Evolutionary conservation across 768 basidiomycete species (phyloP), one percentile per base, ranked within the genome.

Genomic region (Punctularia strigosozonata): DNA sequence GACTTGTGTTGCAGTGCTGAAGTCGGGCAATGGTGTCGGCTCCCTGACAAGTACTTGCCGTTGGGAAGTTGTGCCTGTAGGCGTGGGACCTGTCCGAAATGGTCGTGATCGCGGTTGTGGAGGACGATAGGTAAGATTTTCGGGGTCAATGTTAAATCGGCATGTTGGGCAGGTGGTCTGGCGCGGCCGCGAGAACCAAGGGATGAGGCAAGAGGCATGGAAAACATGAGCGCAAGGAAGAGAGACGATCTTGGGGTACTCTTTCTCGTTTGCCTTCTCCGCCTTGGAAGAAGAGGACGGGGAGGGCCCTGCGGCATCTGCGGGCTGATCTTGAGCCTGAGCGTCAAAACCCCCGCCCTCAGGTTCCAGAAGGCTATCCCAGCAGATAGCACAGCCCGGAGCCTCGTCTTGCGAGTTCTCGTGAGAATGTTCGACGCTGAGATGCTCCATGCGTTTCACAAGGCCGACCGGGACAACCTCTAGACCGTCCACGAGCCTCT

Each of bases 121-220:
- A 2, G 51, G 49, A 25, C 49, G 48, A 39, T 64, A 74, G 0
- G 81, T 84, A 33, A 86, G 55, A 41, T 77, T 77, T 40, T 84
- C 77, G 0, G 85, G 85, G 50, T 88, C 85, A 39, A 88, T 72
- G 46, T 88, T 77, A 49, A 88, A 88, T 45, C 85, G 63, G 57
- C 85, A 88, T 0, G 81, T 82, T 0, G 85, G 85, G 47, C 85
- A 88, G 2, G 85, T 87, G 15, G 85, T 86, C 46, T 81, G 80
- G 31, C 65, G 68, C 8, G 83, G 80, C 41, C 80, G 66, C 3
- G 84, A 74, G 55, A 88, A 88, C 85, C 85, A 88, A 1, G 85
- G 85, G 7, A 81, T 53, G 25, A 88, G 69, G 56, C 85, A 88
- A 0, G 75, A 65, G 1, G 80, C 71, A 47, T 88, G 85, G 61